Conservation (phyloP, 2,329 filamentous ascomycete genomes). For the Paraconiothyrium brasiliense region DNA sequence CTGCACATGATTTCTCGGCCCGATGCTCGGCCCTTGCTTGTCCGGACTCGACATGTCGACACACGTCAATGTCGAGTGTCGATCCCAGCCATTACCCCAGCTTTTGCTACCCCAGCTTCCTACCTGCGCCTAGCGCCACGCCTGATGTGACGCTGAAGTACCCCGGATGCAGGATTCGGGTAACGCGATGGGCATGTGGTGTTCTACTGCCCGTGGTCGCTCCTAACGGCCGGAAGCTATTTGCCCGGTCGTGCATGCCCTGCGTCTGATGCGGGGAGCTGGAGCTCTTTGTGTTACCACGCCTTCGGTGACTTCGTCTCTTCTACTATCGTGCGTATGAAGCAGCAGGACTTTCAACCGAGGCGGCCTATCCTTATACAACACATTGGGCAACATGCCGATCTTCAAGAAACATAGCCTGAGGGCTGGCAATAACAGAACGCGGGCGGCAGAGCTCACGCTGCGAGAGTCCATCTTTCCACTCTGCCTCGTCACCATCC, state of each 20-base stretch:
- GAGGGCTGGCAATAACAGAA: conserved; percentile 54
- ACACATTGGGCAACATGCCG: conserved; percentile 30
- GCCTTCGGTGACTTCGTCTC: background rate
- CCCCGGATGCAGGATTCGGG: conserved; percentile 6
- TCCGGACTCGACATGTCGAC: conserved; percentile 7
- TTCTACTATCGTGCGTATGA: background rate
- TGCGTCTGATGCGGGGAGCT: background rate
- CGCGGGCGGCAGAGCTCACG: conserved; percentile 69
- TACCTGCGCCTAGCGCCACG: conserved; percentile 12
- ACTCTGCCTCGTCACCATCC: conserved; percentile 70
- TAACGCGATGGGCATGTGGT: conserved; percentile 8
- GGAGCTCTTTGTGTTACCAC: background rate
- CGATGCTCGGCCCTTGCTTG: background rate
- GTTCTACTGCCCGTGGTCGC: background rate
- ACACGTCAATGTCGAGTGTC: background rate
- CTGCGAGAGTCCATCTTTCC: conserved; percentile 73
- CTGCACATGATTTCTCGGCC: background rate
- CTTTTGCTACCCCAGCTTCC: conserved; percentile 20
- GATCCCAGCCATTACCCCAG: conserved; percentile 14
- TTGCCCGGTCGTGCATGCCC: conserved; percentile 5
- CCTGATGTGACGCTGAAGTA: background rate
- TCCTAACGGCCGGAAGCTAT: background rate
- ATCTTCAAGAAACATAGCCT: conserved; percentile 44
- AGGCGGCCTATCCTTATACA: background rate
- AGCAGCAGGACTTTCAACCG: background rate